phyloP scores from a whole-genome alignment of 129 eudicot species.

The Arctium lappa region DNA sequence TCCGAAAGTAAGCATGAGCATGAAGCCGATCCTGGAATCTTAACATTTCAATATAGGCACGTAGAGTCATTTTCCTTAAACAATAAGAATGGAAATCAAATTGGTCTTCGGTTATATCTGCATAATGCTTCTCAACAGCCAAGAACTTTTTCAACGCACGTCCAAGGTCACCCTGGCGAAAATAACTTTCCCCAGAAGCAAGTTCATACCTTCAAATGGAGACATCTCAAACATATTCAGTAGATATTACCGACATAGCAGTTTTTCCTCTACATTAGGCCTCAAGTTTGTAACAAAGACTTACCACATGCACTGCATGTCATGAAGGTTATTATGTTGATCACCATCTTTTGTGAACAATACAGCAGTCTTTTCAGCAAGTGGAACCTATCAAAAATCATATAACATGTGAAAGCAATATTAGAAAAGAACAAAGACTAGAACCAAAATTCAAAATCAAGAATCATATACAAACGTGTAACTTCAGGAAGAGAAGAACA shows the following conservation, averaged over 20 bases:
- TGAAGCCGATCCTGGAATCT: constrained; percentile 93
- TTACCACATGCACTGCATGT: constrained; percentile 99
- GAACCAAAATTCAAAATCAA: not conserved
- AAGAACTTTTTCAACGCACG: constrained; percentile 86
- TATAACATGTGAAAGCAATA: not conserved
- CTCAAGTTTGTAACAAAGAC: constrained; percentile 30
- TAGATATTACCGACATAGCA: not conserved
- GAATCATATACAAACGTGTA: not conserved
- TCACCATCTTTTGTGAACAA: constrained; percentile 99
- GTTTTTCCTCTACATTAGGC: not conserved
- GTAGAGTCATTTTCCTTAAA: constrained; percentile 95
- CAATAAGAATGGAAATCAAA: constrained; percentile 98
- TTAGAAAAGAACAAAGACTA: not conserved
- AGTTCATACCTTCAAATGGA: constrained; percentile 75
- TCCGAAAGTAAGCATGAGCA: constrained; percentile 82
- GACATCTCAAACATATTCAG: not conserved
- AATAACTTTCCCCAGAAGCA: constrained; percentile 97
- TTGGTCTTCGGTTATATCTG: constrained; percentile 96
- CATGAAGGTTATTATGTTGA: constrained; percentile 93
- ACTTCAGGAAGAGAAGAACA: not conserved
- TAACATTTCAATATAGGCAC: constrained; percentile 89
- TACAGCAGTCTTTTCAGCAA: constrained; percentile 95
- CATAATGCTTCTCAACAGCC: constrained; percentile 95
- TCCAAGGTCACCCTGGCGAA: constrained; percentile 93
- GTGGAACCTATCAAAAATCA: constrained; percentile 54